These are phyloP conservation scores for Xylaria bambusicola DNA, from an alignment of 495 filamentous ascomycete genomes.

Conservation along the genomic window DNA sequence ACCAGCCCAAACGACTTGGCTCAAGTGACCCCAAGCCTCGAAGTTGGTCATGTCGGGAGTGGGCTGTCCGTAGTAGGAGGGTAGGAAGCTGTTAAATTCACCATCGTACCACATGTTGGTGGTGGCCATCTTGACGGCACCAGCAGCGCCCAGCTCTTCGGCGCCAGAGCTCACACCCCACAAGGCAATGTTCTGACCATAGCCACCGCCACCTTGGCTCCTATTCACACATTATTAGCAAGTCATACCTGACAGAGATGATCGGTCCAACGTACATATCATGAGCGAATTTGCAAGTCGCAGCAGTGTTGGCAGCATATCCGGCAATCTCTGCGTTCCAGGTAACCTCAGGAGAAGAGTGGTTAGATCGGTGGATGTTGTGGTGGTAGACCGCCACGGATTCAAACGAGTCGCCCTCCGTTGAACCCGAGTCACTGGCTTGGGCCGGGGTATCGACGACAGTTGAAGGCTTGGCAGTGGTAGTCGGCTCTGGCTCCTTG, in stretches of 20 bases:
- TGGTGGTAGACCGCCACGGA: constrained; percentile 65
- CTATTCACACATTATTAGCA: constrained; percentile 33
- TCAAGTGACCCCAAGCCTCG: constrained; percentile 78
- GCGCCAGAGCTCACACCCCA: constrained; percentile 36
- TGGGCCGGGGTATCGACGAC: constrained; percentile 17
- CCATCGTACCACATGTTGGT: constrained; percentile 83
- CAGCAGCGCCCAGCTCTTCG: constrained; percentile 32
- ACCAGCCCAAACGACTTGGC: constrained; percentile 84
- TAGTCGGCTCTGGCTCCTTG: constrained; percentile 20
- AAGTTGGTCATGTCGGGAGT: constrained; percentile 62
- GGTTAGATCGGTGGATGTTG: constrained; percentile 84
- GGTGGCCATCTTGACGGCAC: constrained; percentile 63
- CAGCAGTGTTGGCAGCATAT: constrained; percentile 55
- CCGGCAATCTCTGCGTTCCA: constrained; percentile 65
- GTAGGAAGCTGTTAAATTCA: constrained; percentile 57
- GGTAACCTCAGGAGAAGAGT: constrained; percentile 64
- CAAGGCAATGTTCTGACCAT: constrained; percentile 83
- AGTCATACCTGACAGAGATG: constrained; percentile 7
- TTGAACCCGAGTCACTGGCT: constrained; percentile 10
- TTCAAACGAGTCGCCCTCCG: constrained; percentile 44
- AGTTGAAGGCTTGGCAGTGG: background rate
- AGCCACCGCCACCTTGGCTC: constrained; percentile 59
- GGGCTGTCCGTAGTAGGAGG: constrained; percentile 39
- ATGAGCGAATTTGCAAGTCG: constrained; percentile 70
- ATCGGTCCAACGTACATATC: constrained; percentile 63